Evolutionary conservation across 352 stramenopile genomes (phyloP), one percentile per base, ranked within the genome.

Genomic region (Phytopythium boreale): DNA sequence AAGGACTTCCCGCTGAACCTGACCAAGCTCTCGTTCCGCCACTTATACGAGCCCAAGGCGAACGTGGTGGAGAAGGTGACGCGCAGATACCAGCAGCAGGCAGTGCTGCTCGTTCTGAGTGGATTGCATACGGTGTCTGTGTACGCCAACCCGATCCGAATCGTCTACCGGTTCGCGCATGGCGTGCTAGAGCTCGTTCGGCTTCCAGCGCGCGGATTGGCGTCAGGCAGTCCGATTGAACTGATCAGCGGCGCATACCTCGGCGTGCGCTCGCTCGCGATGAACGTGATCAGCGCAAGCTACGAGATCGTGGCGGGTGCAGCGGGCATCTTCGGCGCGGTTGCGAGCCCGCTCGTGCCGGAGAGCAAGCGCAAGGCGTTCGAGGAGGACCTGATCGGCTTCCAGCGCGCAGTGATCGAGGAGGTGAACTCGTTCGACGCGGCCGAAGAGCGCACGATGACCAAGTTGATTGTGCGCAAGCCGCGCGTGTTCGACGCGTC

Each of bases 211-310:
- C 84, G 88, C 58, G 88, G 88, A 0, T 64, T 96, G 43, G 87
- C 84, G 5, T 95, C 86, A 0, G 88, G 88, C 24, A 95, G 84
- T 53, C 88, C 88, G 2, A 75, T 96, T 12, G 88, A 96, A 62
- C 66, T 96, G 15, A 77, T 96, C 63, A 93, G 77, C 63, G 88
- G 88, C 7, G 70, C 88, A 14, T 96, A 96, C 58, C 68, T 96
- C 19, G 88, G 88, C 53, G 84, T 96, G 7, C 81, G 87, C 8
- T 94, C 86, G 15, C 69, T 96, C 26, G 88, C 84, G 1, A 96
- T 95, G 88, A 96, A 96, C 59, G 88, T 82, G 6, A 96, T 96
- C 68, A 96, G 88, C 64, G 88, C 86, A 22, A 90, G 86, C 11
- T 96, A 96, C 66, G 88, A 96, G 67, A 93, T 94, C 55, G 82